These are phyloP conservation scores for Phellinidium pouzarii DNA, from an alignment of 1,284 basidiomycete species.

Conservation along the genomic window DNA sequence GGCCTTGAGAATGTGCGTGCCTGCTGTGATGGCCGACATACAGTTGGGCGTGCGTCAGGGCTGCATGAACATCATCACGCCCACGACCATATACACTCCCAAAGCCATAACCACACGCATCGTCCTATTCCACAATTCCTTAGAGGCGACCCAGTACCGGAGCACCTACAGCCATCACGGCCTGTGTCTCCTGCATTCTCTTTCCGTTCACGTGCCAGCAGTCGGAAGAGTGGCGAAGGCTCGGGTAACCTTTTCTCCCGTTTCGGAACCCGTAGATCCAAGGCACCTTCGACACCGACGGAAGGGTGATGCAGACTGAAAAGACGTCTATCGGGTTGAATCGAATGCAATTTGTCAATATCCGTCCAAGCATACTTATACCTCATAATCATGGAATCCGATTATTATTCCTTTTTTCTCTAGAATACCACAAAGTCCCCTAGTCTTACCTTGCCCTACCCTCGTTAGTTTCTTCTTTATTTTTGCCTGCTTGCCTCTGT, in stretches of 20 bases:
- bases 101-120: constrained; percentile 27
- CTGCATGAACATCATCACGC: constrained; percentile 49
- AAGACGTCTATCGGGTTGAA: not conserved
- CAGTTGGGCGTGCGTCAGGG: constrained; percentile 53
- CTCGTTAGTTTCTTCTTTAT: not conserved
- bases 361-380: not conserved
- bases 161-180: constrained; percentile 13
- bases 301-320: not conserved
- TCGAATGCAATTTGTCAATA: not conserved
- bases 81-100: constrained; percentile 37
- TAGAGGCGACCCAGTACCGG: constrained; percentile 4
- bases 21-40: constrained; percentile 91
- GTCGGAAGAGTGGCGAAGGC: constrained; percentile 14
- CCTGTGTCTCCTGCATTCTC: constrained; percentile 19
- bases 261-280: constrained; percentile 17
- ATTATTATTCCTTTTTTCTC: not conserved
- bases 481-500: not conserved
- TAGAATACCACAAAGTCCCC: not conserved
- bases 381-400: not conserved
- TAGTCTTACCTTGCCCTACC: not conserved
- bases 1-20: constrained; percentile 92
- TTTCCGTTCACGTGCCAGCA: constrained; percentile 18
- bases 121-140: constrained; percentile 11
- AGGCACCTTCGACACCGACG: constrained; percentile 4
- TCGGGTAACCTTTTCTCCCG: constrained; percentile 15